Percentiles rank a stretch among this genome's conserved stretches.
Evolutionary conservation across 495 filamentous ascomycete species (phyloP).

Genomic region (Penicillium odoratum): DNA sequence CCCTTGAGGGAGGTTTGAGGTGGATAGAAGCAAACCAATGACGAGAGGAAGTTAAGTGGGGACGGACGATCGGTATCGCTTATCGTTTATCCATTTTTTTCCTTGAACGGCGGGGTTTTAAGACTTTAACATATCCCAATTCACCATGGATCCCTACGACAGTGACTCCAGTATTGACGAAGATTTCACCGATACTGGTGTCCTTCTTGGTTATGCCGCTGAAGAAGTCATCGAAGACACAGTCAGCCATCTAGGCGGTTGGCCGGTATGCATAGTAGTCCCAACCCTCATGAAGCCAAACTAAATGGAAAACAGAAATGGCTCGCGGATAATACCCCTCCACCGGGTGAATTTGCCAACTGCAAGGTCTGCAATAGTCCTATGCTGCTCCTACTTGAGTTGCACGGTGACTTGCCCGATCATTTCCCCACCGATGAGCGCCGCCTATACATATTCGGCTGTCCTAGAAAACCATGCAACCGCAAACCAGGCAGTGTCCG

Average conservation of each 20-base stretch:
- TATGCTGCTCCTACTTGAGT: slow-evolving; percentile 83
- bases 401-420: slow-evolving; percentile 88
- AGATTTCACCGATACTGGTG: slow-evolving; percentile 80
- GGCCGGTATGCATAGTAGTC: slow-evolving; percentile 60
- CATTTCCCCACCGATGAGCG: slow-evolving; percentile 82
- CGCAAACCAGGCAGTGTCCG: slow-evolving; percentile 79
- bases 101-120: slow-evolving; percentile 26
- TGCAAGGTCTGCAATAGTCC: slow-evolving; percentile 86
- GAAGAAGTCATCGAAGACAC: slow-evolving; percentile 77
- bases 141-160: slow-evolving; percentile 75
- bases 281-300: neutral
- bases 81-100: slow-evolving; percentile 36
- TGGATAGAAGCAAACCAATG: slow-evolving; percentile 12
- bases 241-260: slow-evolving; percentile 87
- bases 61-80: slow-evolving; percentile 11
- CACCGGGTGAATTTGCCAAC: slow-evolving; percentile 76
- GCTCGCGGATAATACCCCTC: slow-evolving; percentile 65
- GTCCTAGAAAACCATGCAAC: slow-evolving; percentile 75
- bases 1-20: neutral
- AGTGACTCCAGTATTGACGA: slow-evolving; percentile 70
- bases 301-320: slow-evolving; percentile 61
- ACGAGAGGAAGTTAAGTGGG: slow-evolving; percentile 8
- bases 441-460: slow-evolving; percentile 81
- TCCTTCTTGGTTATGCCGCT: slow-evolving; percentile 88
- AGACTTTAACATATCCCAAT: slow-evolving; percentile 9